phyloP scores from a whole-genome alignment of 495 filamentous ascomycete species.

The Glarea lozoyensis region DNA sequence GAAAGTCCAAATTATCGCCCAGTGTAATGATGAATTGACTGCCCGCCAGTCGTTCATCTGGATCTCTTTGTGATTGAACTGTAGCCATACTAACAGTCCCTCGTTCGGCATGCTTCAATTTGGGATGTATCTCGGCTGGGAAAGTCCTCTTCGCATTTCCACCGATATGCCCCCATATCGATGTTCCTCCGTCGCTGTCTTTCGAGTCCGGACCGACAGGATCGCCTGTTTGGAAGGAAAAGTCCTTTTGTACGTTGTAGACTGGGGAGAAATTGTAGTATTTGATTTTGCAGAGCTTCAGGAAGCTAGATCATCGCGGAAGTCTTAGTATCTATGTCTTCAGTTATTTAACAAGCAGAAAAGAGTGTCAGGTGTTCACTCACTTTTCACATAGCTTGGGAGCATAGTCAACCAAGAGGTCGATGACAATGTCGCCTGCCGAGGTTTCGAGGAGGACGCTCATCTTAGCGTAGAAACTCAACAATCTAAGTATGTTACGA shows the following conservation, averaged over 20 bases:
- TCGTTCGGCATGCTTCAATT: constrained; percentile 74
- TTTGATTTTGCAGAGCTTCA: constrained; percentile 96
- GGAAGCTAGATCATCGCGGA: constrained; percentile 54
- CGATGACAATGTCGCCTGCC: constrained; percentile 86
- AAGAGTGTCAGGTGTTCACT: constrained; percentile 25
- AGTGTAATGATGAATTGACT: constrained; percentile 90
- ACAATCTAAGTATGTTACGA: too few relatives aligned
- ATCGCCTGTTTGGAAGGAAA: constrained; percentile 93
- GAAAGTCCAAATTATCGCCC: constrained; percentile 75
- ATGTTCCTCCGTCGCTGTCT: constrained; percentile 82
- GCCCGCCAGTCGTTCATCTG: constrained; percentile 68
- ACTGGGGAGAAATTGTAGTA: constrained; percentile 96
- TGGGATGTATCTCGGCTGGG: constrained; percentile 69
- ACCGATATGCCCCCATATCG: constrained; percentile 81
- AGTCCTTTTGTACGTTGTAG: constrained; percentile 79
- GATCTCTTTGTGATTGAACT: constrained; percentile 62
- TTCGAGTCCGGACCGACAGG: constrained; percentile 75
- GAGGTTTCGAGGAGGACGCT: constrained; percentile 86
- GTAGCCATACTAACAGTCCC: constrained; percentile 96
- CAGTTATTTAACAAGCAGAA: constrained; percentile 11
- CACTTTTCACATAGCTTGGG: constrained; percentile 90
- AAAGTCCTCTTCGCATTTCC: constrained; percentile 70
- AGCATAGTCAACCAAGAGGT: constrained; percentile 77
- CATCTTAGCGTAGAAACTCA: too few relatives aligned
- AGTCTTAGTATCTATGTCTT: constrained; percentile 38